phyloP scores from a whole-genome alignment of 228 moss, liverwort and hornwort genomes.

The Sphagnum magellanicum region DNA sequence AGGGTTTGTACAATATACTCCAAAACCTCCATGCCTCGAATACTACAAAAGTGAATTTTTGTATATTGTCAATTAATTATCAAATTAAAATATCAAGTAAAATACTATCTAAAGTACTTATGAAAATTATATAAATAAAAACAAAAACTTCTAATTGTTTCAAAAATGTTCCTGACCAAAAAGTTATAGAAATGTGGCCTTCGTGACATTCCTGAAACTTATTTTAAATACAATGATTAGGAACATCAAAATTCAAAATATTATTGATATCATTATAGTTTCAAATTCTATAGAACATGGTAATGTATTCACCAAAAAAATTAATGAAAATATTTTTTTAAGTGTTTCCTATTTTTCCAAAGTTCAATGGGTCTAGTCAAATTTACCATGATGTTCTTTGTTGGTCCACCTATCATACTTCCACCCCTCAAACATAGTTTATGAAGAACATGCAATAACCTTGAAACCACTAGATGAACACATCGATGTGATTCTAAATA shows the following conservation, averaged over 20 bases:
- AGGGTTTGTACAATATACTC: constrained; percentile 49
- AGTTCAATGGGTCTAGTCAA: too few species aligned
- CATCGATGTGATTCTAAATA: neutral
- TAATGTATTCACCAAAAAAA: too few species aligned
- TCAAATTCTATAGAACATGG: constrained; percentile 10
- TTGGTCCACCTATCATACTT: too few species aligned
- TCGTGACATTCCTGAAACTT: too few species aligned
- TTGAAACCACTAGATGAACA: constrained; percentile 21
- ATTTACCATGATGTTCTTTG: too few species aligned
- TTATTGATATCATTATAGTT: constrained; percentile 56
- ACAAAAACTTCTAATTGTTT: too few species aligned
- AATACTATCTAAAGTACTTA: too few species aligned
- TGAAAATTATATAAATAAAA: too few species aligned
- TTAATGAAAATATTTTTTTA: too few species aligned
- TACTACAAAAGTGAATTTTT: constrained; percentile 69
- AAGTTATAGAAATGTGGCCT: too few species aligned
- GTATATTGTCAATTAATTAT: constrained; percentile 32
- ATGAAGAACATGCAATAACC: constrained; percentile 61
- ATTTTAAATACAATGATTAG: constrained; percentile 25
- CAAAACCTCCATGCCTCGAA: constrained; percentile 66
- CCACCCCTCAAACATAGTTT: constrained; percentile 54
- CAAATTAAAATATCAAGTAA: too few species aligned
- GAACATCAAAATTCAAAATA: constrained; percentile 49
- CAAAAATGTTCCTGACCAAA: too few species aligned
- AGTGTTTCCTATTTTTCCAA: neutral